Evolutionary conservation across 176 grass and related monocot genomes (phyloP).

Genomic region (Oryza punctata): DNA sequence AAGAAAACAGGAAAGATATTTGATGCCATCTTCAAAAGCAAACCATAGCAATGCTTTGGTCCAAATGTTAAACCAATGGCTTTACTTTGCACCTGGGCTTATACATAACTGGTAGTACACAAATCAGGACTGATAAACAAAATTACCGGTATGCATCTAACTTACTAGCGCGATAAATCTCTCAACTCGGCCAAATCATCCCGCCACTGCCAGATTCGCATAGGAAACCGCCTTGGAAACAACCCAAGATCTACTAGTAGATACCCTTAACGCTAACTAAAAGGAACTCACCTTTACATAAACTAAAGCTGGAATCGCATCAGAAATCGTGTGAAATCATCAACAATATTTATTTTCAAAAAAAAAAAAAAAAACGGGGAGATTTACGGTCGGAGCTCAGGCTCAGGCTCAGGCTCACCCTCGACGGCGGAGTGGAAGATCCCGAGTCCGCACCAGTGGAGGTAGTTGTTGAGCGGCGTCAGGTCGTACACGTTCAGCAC

Average conservation of each 20-base stretch:
- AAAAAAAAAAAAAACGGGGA: not conserved
- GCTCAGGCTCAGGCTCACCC: slow-evolving; percentile 42
- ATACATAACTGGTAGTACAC: not conserved
- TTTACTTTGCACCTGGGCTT: not conserved
- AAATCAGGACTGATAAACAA: not conserved
- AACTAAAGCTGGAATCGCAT: not conserved
- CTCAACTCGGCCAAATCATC: no score
- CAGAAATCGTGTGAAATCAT: not conserved
- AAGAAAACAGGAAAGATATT: not conserved
- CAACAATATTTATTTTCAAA: no score
- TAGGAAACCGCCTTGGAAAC: not conserved
- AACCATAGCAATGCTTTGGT: no score
- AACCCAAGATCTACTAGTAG: slow-evolving; percentile 20
- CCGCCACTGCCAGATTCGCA: not conserved
- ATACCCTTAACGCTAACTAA: not conserved
- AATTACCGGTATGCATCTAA: not conserved
- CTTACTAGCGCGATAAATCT: not conserved
- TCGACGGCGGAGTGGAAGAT: slow-evolving; percentile 99
- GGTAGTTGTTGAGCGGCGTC: slow-evolving; percentile 91
- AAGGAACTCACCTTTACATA: not conserved
- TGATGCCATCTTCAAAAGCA: not conserved
- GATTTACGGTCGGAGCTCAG: not conserved
- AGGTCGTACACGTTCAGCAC: slow-evolving; percentile 95
- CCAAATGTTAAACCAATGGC: not conserved
- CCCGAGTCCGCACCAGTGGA: slow-evolving; percentile 89